phyloP scores from a whole-genome alignment of 331 rosid species.

The Malus hybrid region DNA sequence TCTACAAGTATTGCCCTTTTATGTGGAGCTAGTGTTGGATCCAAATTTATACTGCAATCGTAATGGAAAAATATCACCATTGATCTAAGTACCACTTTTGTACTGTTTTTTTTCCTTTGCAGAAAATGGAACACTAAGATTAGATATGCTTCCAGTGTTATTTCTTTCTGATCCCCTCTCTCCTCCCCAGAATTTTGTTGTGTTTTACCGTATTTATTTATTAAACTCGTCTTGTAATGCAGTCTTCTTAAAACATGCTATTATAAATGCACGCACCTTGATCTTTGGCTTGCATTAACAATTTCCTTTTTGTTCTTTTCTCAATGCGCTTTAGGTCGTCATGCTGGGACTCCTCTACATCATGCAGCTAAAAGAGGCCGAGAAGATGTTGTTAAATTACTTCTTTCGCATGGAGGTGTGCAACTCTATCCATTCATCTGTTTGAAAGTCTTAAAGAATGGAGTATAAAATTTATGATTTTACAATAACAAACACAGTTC shows the following conservation, averaged over 20 bases:
- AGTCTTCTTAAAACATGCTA: neutral
- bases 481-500: neutral
- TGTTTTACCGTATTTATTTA: neutral
- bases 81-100: neutral
- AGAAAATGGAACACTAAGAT: neutral
- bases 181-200: neutral
- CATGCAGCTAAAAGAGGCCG: slow-evolving; percentile 96
- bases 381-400: slow-evolving; percentile 61
- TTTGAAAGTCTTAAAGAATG: neutral
- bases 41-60: neutral
- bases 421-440: neutral
- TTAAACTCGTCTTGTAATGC: neutral
- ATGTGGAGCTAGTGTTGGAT: neutral
- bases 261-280: neutral
- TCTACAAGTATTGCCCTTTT: neutral
- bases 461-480: neutral
- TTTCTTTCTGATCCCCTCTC: neutral
- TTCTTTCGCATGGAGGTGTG: slow-evolving; percentile 76
- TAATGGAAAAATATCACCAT: neutral
- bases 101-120: neutral
- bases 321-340: slow-evolving; percentile 44
- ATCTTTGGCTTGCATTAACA: neutral
- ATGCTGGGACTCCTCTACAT: slow-evolving; percentile 90
- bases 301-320: neutral
- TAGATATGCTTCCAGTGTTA: neutral